Base-by-base conservation (phyloP, 2,329 filamentous ascomycete species). In the Pseudocercospora fijiensis region DNA sequence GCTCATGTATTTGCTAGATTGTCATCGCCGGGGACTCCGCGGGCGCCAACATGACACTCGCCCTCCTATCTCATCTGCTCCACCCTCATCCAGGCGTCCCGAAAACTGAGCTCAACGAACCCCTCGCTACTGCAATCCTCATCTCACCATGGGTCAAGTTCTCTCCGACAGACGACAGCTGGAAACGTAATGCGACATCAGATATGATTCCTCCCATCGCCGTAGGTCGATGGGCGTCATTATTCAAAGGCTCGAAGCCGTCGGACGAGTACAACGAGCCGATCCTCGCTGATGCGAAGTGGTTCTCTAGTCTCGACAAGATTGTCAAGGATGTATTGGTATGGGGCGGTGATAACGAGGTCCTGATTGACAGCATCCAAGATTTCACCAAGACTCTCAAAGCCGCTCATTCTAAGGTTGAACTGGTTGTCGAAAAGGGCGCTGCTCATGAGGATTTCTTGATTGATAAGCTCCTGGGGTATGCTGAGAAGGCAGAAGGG, bases 91-190 rank as follows among this genome's bases (percentile, higher is more conserved):
- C 83, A 0, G 77, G 82, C 0, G 72, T 78, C 0, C 51, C 52
- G 62, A 66, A 65, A 27, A 65, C 87, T 20, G 60, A 72, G 0
- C 71, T 85, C 6, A 69, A 74, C 0, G 72, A 71, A 2, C 80
- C 79, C 8, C 74, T 88, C 16, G 79, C 79, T 1, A 84, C 80
- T 3, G 79, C 81, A 0, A 70, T 87, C 7, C 76, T 87, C 6
- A 81, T 88, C 61, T 83, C 81, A 0, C 86, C 86, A 0, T 89
- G 86, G 86, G 77, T 80, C 1, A 79, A 79, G 0, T 82, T 88
- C 65, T 76, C 78, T n/a, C 77, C 76, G 0, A 73, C 79, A 18
- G 79, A 79, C 26, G 72, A 76, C 0, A 79, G 78, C 1, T 80
- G 78, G 52, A 69, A 71, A 6, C 72, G 75, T 8, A 86, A 87